Evolutionary conservation across 2,329 filamentous ascomycete genomes (phyloP).

Genomic region (Allantophomopsis lycopodina): DNA sequence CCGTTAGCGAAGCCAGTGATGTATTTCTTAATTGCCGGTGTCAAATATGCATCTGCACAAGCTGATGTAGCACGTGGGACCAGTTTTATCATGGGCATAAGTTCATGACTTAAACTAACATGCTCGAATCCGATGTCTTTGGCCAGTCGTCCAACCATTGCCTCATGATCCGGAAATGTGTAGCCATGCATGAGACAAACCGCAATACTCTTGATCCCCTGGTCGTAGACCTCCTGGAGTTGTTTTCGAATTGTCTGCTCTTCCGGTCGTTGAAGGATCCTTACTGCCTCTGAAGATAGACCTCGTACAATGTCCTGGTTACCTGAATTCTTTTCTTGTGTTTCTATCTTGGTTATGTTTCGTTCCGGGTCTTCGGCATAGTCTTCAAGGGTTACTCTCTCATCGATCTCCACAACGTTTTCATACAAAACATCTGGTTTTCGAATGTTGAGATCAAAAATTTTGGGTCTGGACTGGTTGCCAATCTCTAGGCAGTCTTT

Average conservation of each 20-base stretch:
- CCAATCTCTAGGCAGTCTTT: conserved; percentile 80
- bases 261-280: conserved; percentile 50
- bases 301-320: conserved; percentile 51
- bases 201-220: conserved; percentile 67
- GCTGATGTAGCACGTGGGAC: conserved; percentile 57
- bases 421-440: conserved; percentile 83
- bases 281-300: conserved; percentile 60
- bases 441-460: conserved; percentile 79
- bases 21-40: conserved; percentile 57
- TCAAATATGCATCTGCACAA: conserved; percentile 63
- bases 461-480: conserved; percentile 78
- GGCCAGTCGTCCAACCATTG: conserved; percentile 61
- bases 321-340: conserved; percentile 30
- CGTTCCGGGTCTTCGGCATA: conserved; percentile 78
- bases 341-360: conserved; percentile 36
- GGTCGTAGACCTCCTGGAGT: conserved; percentile 52
- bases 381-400: conserved; percentile 82
- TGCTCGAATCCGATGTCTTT: conserved; percentile 71
- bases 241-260: conserved; percentile 41
- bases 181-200: conserved; percentile 90
- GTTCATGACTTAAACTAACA: conserved; percentile 65
- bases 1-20: conserved; percentile 65
- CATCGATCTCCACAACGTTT: conserved; percentile 75
- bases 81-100: conserved; percentile 72
- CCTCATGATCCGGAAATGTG: conserved; percentile 79